A percentile compares a stretch with the other conserved stretches of the same genome.
Conservation (phyloP, 768 basidiomycete genomes). For the Lactarius indigo region DNA sequence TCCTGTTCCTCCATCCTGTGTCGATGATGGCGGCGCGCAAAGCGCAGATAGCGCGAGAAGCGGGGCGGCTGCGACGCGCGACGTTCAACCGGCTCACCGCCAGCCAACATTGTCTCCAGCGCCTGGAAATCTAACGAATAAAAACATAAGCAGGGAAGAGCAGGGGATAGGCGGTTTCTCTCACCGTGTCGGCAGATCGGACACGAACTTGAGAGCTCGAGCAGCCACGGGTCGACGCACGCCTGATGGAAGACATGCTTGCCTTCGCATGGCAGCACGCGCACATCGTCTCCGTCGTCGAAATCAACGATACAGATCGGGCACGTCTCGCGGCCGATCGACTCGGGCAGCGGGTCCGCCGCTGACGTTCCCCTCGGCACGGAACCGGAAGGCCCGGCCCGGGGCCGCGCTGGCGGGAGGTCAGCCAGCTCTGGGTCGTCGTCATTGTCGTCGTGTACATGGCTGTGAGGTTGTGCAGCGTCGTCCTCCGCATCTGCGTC, state of each 20-base stretch:
- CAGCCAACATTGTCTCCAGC: conserved; percentile 33
- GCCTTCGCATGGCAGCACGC: conserved; percentile 87
- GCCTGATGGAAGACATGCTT: conserved; percentile 86
- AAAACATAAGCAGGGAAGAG: background rate
- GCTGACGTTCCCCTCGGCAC: conserved; percentile 29
- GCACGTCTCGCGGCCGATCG: conserved; percentile 81
- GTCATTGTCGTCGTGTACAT: background rate
- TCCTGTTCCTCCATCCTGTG: conserved; percentile 27
- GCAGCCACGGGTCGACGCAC: conserved; percentile 92
- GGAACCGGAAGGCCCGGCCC: conserved; percentile 22
- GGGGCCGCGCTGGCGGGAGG: conserved; percentile 19
- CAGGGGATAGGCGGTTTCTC: conserved; percentile 18
- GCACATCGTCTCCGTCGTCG: conserved; percentile 88
- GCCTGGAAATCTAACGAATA: conserved; percentile 34
- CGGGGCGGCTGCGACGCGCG: conserved; percentile 28
- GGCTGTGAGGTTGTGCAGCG: background rate
- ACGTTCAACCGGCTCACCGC: conserved; percentile 21
- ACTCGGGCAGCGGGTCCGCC: conserved; percentile 49
- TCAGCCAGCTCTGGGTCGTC: conserved; percentile 12
- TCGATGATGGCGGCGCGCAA: conserved; percentile 31
- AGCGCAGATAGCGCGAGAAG: conserved; percentile 36
- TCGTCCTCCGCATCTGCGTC: background rate
- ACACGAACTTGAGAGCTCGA: conserved; percentile 86
- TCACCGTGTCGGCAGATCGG: conserved; percentile 89
- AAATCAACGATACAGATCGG: conserved; percentile 96